A percentile compares a stretch with the other conserved stretches of the same genome.
These are phyloP conservation scores for Gnomoniopsis smithogilvyi DNA, from an alignment of 2,329 filamentous ascomycete genomes.

Conservation along the genomic window DNA sequence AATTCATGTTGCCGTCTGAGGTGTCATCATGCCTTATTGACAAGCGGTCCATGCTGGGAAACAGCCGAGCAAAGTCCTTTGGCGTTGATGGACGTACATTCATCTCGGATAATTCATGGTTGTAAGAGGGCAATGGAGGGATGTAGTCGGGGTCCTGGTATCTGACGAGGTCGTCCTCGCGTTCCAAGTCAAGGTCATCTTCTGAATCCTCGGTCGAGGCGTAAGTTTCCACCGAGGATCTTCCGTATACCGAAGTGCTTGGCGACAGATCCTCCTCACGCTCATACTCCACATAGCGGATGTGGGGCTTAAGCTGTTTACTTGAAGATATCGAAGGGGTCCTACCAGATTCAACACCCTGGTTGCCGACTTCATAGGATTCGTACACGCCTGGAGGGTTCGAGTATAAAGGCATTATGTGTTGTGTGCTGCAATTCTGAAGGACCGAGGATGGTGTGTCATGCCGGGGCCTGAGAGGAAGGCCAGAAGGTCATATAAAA, in stretches of 20 bases:
- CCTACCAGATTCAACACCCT: background rate
- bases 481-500: slow-evolving; percentile 1
- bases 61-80: slow-evolving; percentile 77
- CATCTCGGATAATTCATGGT: slow-evolving; percentile 58
- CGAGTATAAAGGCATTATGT: slow-evolving; percentile 14
- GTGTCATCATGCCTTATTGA: slow-evolving; percentile 89
- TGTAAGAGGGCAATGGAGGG: slow-evolving; percentile 55
- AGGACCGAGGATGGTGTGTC: background rate
- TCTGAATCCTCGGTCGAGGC: slow-evolving; percentile 67
- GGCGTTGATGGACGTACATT: slow-evolving; percentile 75
- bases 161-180: slow-evolving; percentile 31
- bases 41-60: slow-evolving; percentile 79
- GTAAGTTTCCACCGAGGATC: slow-evolving; percentile 74
- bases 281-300: slow-evolving; percentile 13
- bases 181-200: slow-evolving; percentile 46
- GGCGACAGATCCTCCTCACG: slow-evolving; percentile 36
- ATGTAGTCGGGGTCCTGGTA: slow-evolving; percentile 34
- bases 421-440: background rate
- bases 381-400: slow-evolving; percentile 3
- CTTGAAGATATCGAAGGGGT: slow-evolving; percentile 6
- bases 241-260: slow-evolving; percentile 41
- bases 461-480: background rate
- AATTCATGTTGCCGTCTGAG: slow-evolving; percentile 92
- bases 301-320: slow-evolving; percentile 8
- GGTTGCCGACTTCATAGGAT: slow-evolving; percentile 4